Evolutionary conservation across 225 moss, liverwort and hornwort genomes (phyloP).

Genomic region (Sphagnum contortum): DNA sequence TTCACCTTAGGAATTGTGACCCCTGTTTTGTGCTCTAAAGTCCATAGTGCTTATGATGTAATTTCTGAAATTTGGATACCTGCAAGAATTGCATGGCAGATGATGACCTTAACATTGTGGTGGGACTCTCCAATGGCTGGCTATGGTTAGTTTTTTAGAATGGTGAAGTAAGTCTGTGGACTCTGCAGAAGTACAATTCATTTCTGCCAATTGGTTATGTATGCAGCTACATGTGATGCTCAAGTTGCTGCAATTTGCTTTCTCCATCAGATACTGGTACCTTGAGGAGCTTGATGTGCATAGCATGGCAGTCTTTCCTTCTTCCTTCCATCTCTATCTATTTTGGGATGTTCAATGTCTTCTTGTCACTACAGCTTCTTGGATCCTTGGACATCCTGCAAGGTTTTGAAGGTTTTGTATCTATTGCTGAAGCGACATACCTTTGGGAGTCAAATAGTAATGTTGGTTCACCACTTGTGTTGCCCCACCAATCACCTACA

Average conservation of each 20-base stretch:
- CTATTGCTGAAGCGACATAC: conserved; percentile 52
- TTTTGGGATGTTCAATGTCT: background rate
- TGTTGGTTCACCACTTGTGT: conserved; percentile 25
- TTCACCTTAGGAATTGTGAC: background rate
- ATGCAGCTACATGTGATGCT: no score
- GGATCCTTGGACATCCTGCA: conserved; percentile 67
- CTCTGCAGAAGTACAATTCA: background rate
- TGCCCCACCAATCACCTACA: conserved; percentile 29
- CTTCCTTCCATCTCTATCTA: background rate
- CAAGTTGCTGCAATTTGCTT: no score
- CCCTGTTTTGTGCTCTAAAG: background rate
- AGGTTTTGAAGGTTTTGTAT: conserved; percentile 54
- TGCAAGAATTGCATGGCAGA: conserved; percentile 83
- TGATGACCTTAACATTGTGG: conserved; percentile 57
- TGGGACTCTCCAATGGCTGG: conserved; percentile 73
- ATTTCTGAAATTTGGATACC: no score
- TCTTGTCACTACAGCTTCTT: conserved; percentile 48
- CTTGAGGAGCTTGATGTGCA: no score
- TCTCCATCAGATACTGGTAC: no score
- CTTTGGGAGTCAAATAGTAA: conserved; percentile 38
- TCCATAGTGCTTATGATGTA: background rate
- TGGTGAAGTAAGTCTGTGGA: conserved; percentile 52
- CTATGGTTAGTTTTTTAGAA: conserved; percentile 82
- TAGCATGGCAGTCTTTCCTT: no score
- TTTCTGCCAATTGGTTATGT: no score